Percentiles rank a stretch among this genome's conserved stretches.
These are phyloP conservation scores for Sonneratia alba DNA, from an alignment of 345 rosid species.

Conservation along the genomic window DNA sequence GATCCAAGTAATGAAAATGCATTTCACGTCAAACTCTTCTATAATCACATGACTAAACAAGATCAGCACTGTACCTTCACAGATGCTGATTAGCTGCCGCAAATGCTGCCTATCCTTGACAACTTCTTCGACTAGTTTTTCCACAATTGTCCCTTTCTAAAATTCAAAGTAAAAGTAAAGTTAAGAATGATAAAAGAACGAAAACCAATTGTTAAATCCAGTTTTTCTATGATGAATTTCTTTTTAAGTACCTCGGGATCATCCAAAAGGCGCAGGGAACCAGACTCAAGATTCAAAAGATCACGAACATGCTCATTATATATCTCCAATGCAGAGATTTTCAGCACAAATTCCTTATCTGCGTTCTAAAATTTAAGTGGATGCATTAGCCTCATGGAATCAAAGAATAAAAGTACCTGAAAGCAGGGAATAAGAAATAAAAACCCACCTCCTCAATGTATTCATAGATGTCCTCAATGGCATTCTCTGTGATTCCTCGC, in stretches of 20 bases:
- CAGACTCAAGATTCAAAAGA: conserved; percentile 73
- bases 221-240: not conserved
- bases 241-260: conserved; percentile 75
- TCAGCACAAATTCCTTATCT: conserved; percentile 65
- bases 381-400: not conserved
- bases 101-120: conserved; percentile 66
- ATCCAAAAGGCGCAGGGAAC: conserved; percentile 81
- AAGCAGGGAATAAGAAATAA: not conserved
- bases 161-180: conserved; percentile 9
- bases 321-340: conserved; percentile 85
- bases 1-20: not conserved
- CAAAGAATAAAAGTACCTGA: not conserved
- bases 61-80: conserved; percentile 52
- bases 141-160: conserved; percentile 86
- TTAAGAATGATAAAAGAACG: conserved; percentile 2
- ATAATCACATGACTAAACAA: not conserved
- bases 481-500: conserved; percentile 79
- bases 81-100: conserved; percentile 64
- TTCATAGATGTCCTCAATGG: conserved; percentile 58
- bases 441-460: conserved; percentile 52
- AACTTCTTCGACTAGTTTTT: conserved; percentile 75
- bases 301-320: conserved; percentile 84
- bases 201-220: not conserved
- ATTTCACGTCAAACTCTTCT: not conserved
- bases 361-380: conserved; percentile 32